A percentile compares a stretch with the other conserved stretches of the same genome.
These are phyloP conservation scores for Somion occarium DNA, from an alignment of 1,284 basidiomycete species.

Conservation along the genomic window DNA sequence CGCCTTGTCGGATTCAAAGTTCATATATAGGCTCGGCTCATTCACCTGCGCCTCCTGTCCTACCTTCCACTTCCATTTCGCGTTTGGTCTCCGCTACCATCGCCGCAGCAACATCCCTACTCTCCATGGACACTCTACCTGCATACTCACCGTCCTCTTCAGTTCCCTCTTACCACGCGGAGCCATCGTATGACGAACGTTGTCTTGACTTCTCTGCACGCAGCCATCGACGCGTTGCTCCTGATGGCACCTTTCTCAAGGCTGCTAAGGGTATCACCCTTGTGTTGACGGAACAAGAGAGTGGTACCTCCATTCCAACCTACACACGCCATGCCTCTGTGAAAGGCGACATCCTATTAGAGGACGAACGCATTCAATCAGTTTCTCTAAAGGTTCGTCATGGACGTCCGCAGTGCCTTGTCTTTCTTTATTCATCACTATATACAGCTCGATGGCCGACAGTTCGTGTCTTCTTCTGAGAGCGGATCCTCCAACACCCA, in stretches of 20 bases:
- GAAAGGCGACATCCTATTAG: constrained; percentile 4
- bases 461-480: neutral
- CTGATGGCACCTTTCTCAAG: constrained; percentile 5
- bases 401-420: neutral
- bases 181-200: constrained; percentile 22
- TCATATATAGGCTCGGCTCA: neutral
- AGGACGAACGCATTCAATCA: constrained; percentile 1
- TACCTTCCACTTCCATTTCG: neutral
- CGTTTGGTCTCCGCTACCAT: no score
- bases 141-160: constrained; percentile 22
- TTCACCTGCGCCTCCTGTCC: neutral
- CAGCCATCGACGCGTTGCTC: neutral
- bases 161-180: constrained; percentile 24
- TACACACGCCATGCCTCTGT: constrained; percentile 4
- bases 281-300: constrained; percentile 4
- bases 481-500: neutral
- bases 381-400: constrained; percentile 7
- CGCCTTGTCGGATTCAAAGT: neutral
- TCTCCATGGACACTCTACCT: constrained; percentile 12
- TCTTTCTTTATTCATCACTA: neutral
- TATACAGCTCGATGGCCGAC: constrained; percentile 2
- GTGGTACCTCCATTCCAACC: neutral
- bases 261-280: neutral
- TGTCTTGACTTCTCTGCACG: constrained; percentile 23
- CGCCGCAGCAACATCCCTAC: no score